Evolutionary conservation across 1,139 yeast genomes (phyloP).

Genomic region (Magnusiomyces paraingens): DNA sequence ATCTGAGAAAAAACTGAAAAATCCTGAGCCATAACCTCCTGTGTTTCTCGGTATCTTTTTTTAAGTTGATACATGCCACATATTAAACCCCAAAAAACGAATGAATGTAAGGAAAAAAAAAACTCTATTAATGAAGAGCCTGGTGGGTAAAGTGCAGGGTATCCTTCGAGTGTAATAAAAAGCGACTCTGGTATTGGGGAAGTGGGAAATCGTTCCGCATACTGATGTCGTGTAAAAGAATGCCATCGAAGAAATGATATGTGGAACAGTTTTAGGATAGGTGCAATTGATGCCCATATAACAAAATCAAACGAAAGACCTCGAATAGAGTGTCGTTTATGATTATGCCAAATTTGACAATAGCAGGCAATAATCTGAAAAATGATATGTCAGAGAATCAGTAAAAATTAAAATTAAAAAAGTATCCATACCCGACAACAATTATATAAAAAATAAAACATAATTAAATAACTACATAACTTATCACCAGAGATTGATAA

Average conservation of each 20-base stretch:
- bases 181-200: constrained; percentile 6
- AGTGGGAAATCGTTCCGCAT: constrained; percentile 10
- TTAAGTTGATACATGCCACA: constrained; percentile 6
- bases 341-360: constrained; percentile 13
- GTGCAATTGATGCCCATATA: constrained; percentile 15
- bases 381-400: too few relatives aligned
- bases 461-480: background rate
- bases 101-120: constrained; percentile 3
- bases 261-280: constrained; percentile 11
- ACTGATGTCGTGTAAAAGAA: constrained; percentile 8
- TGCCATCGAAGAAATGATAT: constrained; percentile 11
- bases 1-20: constrained; percentile 6
- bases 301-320: constrained; percentile 18
- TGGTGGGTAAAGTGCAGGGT: constrained; percentile 11
- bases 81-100: constrained; percentile 7
- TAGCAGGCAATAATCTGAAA: constrained; percentile 6
- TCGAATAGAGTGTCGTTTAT: constrained; percentile 13
- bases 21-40: constrained; percentile 8
- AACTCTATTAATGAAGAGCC: constrained; percentile 14
- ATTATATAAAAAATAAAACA: background rate
- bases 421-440: background rate
- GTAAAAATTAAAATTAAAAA: too few relatives aligned
- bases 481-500: background rate
- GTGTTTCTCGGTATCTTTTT: constrained; percentile 11
- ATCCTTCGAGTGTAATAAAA: constrained; percentile 6